A percentile compares a stretch with the other conserved stretches of the same genome.
Conservation (phyloP, 805 yeast genomes). For the Metschnikowia similis region DNA sequence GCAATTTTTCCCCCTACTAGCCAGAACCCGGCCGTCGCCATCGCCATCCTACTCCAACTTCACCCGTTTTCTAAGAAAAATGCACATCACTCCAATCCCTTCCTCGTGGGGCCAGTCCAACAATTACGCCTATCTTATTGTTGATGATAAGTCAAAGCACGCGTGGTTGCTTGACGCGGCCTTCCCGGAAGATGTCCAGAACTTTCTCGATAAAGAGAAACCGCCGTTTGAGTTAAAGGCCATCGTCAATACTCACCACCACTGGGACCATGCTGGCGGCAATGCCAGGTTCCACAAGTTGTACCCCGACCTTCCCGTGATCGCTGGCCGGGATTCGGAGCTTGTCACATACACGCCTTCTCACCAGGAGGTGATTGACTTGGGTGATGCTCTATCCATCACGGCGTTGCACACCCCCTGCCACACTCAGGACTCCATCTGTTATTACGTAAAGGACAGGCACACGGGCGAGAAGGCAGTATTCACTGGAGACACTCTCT, state of each 20-base stretch:
- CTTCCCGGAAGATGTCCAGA: conserved; percentile 58
- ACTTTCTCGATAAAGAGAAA: conserved; percentile 42
- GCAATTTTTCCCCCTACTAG: neutral
- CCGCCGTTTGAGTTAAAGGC: conserved; percentile 54
- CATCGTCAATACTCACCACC: conserved; percentile 95
- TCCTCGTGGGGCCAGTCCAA: conserved; percentile 96
- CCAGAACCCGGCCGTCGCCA: neutral
- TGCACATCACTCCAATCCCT: conserved; percentile 80
- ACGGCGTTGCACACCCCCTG: conserved; percentile 94
- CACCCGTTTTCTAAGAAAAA: conserved; percentile 25
- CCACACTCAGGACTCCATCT: conserved; percentile 94
- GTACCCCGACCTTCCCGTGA: conserved; percentile 53
- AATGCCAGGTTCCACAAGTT: conserved; percentile 45
- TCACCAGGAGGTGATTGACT: conserved; percentile 53
- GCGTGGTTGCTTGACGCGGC: conserved; percentile 94
- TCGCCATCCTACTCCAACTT: neutral
- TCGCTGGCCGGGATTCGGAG: conserved; percentile 83
- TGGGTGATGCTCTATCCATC: conserved; percentile 63
- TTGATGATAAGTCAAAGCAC: conserved; percentile 59
- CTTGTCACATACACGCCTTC: conserved; percentile 66
- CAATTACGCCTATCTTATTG: conserved; percentile 78
- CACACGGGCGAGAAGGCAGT: conserved; percentile 64
- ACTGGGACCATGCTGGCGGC: conserved; percentile 92
- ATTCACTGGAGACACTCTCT: conserved; percentile 94
- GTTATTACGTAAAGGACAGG: conserved; percentile 72